Percentiles rank a stretch among this genome's conserved stretches.
These are phyloP conservation scores for Apophysomyces trapeziformis DNA, from an alignment of 371 early-diverging fungal species.

Conservation along the genomic window DNA sequence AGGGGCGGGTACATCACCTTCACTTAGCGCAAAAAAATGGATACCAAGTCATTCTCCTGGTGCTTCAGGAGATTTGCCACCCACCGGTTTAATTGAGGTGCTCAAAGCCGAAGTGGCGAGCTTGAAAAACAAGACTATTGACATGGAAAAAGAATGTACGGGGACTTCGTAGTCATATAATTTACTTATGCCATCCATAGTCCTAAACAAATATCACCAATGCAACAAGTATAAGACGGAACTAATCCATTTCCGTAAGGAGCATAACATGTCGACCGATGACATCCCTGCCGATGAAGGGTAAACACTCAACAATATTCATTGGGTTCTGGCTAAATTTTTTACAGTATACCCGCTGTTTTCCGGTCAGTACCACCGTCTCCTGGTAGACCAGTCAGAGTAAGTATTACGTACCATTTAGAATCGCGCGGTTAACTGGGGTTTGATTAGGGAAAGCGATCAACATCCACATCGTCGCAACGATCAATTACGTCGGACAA, in stretches of 20 bases:
- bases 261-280: constrained; percentile 59
- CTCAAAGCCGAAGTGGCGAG: constrained; percentile 70
- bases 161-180: background rate
- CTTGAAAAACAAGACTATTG: constrained; percentile 62
- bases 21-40: constrained; percentile 56
- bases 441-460: constrained; percentile 35
- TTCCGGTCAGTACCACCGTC: constrained; percentile 55
- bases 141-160: constrained; percentile 78
- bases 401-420: constrained; percentile 19
- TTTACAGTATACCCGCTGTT: constrained; percentile 41
- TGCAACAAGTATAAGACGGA: constrained; percentile 74
- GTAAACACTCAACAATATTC: constrained; percentile 24
- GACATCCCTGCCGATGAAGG: constrained; percentile 63
- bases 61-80: constrained; percentile 39
- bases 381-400: constrained; percentile 46
- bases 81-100: constrained; percentile 66
- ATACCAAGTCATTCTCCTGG: constrained; percentile 54
- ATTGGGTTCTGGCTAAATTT: background rate
- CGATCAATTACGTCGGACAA: constrained; percentile 50
- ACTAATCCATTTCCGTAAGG: constrained; percentile 69
- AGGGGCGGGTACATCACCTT: constrained; percentile 36
- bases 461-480: constrained; percentile 56
- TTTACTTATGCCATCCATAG: constrained; percentile 24
- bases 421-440: background rate
- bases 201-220: constrained; percentile 67